phyloP scores from a whole-genome alignment of 2,329 filamentous ascomycete genomes.

The Ilyonectria robusta region DNA sequence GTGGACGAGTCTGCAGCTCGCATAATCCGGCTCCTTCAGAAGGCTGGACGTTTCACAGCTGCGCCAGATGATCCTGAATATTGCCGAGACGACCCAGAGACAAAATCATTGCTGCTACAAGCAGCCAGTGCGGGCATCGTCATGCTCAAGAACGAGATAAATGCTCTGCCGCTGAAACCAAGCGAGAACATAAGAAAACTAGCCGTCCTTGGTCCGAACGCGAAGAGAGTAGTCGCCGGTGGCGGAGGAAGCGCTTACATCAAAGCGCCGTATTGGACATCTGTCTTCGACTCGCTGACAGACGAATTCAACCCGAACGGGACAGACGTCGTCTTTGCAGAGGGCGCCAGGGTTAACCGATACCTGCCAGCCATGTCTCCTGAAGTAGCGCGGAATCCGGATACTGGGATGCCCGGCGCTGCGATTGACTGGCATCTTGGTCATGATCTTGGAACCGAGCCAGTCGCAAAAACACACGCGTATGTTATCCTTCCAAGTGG shows the following conservation, averaged over 20 bases:
- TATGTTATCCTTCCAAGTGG: neutral
- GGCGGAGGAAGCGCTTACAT: constrained; percentile 45
- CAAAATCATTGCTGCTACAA: constrained; percentile 62
- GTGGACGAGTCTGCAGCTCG: neutral
- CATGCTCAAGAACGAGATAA: neutral
- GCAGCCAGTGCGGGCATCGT: neutral
- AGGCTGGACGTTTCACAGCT: neutral
- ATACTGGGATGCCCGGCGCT: neutral
- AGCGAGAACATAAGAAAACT: constrained; percentile 36
- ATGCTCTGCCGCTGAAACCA: neutral
- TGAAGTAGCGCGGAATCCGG: neutral
- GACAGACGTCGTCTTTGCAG: neutral
- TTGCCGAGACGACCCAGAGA: constrained; percentile 57
- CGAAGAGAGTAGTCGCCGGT: constrained; percentile 54
- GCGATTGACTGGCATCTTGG: neutral
- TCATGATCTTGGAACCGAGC: neutral
- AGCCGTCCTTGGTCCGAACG: constrained; percentile 68
- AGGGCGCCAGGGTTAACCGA: neutral
- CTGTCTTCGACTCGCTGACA: neutral
- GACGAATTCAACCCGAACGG: neutral
- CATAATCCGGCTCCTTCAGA: neutral
- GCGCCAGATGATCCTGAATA: constrained; percentile 76
- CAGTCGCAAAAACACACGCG: neutral
- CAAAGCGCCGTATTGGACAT: constrained; percentile 8
- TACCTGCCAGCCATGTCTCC: neutral